A percentile compares a stretch with the other conserved stretches of the same genome.
phyloP scores from a whole-genome alignment of 1,284 basidiomycete species.

The Moesziomyces parantarcticus region DNA sequence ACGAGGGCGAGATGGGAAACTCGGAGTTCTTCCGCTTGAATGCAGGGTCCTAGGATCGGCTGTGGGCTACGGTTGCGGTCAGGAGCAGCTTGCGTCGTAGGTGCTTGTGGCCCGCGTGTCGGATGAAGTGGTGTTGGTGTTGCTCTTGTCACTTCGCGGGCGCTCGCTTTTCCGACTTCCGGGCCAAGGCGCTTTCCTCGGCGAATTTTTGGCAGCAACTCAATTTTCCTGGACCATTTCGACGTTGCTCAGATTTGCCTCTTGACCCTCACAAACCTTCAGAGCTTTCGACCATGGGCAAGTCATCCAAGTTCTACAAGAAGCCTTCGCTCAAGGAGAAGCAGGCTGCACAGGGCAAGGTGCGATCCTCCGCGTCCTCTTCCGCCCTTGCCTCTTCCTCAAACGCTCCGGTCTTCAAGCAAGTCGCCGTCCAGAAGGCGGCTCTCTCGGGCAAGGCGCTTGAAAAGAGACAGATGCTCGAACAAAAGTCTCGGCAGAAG shows the following conservation, averaged over 20 bases:
- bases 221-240: neutral
- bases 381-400: constrained; percentile 7
- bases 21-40: no score
- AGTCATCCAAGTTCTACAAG: constrained; percentile 54
- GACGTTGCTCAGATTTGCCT: neutral
- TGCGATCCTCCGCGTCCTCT: constrained; percentile 24
- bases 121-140: constrained; percentile 8
- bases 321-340: constrained; percentile 51
- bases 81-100: neutral
- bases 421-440: constrained; percentile 25
- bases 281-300: constrained; percentile 27
- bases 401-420: constrained; percentile 20
- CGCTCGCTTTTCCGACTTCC: neutral
- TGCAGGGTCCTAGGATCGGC: no score
- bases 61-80: neutral
- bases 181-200: neutral
- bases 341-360: constrained; percentile 36
- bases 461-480: constrained; percentile 27
- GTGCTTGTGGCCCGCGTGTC: neutral
- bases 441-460: constrained; percentile 34
- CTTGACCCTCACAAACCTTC: neutral
- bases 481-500: constrained; percentile 38
- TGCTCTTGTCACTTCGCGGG: neutral
- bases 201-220: neutral
- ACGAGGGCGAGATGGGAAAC: neutral